These are phyloP conservation scores for Rhodotorula sp. DNA, from an alignment of 1,284 basidiomycete species.

Conservation along the genomic window DNA sequence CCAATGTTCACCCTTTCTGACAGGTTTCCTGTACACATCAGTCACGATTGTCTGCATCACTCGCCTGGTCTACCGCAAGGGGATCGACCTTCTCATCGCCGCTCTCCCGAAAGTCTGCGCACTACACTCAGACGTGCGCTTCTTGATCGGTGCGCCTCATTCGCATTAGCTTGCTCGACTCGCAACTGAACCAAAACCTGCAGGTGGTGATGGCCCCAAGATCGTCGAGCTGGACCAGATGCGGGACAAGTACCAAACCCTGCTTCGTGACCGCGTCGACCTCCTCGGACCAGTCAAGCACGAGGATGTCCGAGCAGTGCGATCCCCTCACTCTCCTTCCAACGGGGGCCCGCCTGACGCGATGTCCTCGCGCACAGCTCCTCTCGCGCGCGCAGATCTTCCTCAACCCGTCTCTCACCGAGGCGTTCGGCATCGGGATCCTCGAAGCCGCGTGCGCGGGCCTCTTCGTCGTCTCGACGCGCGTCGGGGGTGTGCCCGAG, in stretches of 20 bases:
- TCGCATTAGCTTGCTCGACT: background rate
- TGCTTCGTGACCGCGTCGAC: conserved; percentile 86
- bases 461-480: conserved; percentile 89
- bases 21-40: conserved; percentile 48
- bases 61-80: conserved; percentile 94
- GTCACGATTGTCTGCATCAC: conserved; percentile 94
- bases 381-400: conserved; percentile 83
- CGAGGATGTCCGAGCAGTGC: conserved; percentile 75
- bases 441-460: conserved; percentile 95
- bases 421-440: conserved; percentile 94
- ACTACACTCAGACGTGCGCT: conserved; percentile 77
- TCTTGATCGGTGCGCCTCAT: conserved; percentile 73
- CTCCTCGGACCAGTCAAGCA: conserved; percentile 80
- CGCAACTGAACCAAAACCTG: background rate
- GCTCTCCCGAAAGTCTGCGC: conserved; percentile 87
- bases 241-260: conserved; percentile 72
- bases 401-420: conserved; percentile 92
- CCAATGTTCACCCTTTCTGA: background rate
- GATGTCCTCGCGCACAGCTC: conserved; percentile 59
- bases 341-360: background rate
- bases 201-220: conserved; percentile 84
- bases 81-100: conserved; percentile 90
- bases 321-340: conserved; percentile 44
- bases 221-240: conserved; percentile 93
- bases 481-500: conserved; percentile 94